Evolutionary conservation across 192 early-diverging fungal species (phyloP).

Genomic region (Coemansia erecta): DNA sequence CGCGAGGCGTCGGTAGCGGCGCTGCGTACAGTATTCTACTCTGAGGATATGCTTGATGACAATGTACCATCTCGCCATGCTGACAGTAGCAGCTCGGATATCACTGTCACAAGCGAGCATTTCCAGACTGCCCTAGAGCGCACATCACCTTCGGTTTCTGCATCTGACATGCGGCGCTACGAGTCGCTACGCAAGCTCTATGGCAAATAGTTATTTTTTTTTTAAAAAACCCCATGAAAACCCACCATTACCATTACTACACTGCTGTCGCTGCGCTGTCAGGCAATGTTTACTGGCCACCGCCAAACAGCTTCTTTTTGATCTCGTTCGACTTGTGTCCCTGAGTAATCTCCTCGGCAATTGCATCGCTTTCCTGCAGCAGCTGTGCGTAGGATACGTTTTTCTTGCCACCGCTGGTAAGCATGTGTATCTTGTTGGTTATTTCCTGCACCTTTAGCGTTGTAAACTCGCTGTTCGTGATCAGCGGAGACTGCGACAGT

Average conservation of each 20-base stretch:
- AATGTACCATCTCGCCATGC: slow-evolving; percentile 4
- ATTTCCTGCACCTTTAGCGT: slow-evolving; percentile 46
- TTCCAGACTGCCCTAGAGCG: slow-evolving; percentile 82
- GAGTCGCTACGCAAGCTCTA: slow-evolving; percentile 46
- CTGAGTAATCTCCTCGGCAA: slow-evolving; percentile 42
- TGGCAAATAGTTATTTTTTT: slow-evolving; percentile 20
- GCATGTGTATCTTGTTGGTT: slow-evolving; percentile 34
- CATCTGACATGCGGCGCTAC: slow-evolving; percentile 51
- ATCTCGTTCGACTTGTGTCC: slow-evolving; percentile 39
- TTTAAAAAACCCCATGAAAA: too few relatives aligned
- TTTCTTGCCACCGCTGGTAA: slow-evolving; percentile 26
- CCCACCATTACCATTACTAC: too few relatives aligned
- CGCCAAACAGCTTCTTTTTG: slow-evolving; percentile 42
- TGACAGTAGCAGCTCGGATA: slow-evolving; percentile 13
- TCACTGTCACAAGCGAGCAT: slow-evolving; percentile 47
- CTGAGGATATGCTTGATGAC: slow-evolving; percentile 5
- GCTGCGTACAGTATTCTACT: slow-evolving; percentile 53
- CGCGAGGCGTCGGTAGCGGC: slow-evolving; percentile 83
- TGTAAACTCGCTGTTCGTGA: slow-evolving; percentile 62
- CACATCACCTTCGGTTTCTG: slow-evolving; percentile 78
- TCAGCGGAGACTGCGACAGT: slow-evolving; percentile 84
- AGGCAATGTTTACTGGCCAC: not conserved
- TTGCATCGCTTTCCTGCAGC: slow-evolving; percentile 41
- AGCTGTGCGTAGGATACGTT: slow-evolving; percentile 27
- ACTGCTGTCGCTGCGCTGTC: too few relatives aligned